phyloP scores from a whole-genome alignment of 306 rosid species.

The Quercus aquifolioides region DNA sequence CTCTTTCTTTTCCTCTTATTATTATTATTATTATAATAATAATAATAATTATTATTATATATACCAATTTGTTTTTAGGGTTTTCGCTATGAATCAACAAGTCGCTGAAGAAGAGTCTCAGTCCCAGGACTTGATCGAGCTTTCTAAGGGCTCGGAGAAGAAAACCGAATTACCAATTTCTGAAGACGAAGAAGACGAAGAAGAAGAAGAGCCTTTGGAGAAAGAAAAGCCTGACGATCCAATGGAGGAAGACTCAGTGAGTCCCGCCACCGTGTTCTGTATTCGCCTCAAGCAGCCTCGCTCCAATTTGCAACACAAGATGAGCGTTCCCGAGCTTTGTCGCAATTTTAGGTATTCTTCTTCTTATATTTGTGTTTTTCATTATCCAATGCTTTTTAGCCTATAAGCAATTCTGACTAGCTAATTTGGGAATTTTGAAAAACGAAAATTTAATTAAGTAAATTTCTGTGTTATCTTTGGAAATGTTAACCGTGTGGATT shows the following conservation, averaged over 20 bases:
- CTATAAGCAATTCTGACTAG: not conserved
- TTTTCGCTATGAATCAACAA: conserved; percentile 56
- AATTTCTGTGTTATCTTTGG: not conserved
- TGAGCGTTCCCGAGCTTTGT: conserved; percentile 89
- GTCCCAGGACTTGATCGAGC: conserved; percentile 43
- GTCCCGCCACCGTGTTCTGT: conserved; percentile 74
- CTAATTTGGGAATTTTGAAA: not conserved
- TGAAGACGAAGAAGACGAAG: conserved; percentile 36
- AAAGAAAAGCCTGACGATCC: conserved; percentile 40
- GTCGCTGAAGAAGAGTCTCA: conserved; percentile 35
- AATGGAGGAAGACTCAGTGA: conserved; percentile 64
- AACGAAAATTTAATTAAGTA: not conserved
- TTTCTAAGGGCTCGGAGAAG: conserved; percentile 36
- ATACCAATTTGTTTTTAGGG: not conserved
- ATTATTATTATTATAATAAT: not conserved
- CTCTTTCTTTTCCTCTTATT: conserved; percentile 12
- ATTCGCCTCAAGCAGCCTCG: conserved; percentile 67
- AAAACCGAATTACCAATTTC: conserved; percentile 25
- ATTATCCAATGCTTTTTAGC: not conserved
- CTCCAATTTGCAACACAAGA: conserved; percentile 74
- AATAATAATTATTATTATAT: too few relatives aligned
- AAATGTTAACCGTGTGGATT: not conserved
- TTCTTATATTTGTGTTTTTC: not conserved
- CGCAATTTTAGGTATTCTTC: conserved; percentile 81
- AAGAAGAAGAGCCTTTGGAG: conserved; percentile 5